Evolutionary conservation across 75 land plant species (phyloP).

Genomic region (Chamaecyparis obtusa): DNA sequence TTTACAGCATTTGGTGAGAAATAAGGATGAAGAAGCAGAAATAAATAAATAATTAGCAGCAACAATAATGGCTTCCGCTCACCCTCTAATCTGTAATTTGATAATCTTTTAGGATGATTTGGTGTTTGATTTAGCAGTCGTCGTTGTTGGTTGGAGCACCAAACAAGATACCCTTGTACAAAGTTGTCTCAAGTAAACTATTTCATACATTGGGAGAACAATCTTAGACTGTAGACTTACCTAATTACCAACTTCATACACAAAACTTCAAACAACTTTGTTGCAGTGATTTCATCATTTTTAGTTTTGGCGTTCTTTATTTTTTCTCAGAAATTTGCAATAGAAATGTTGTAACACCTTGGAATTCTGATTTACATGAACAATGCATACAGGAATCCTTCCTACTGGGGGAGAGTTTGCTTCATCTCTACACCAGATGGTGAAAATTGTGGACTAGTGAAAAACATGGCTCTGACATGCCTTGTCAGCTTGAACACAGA

Average conservation of each 20-base stretch:
- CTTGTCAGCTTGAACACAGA: slow-evolving; percentile 46
- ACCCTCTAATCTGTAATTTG: neutral
- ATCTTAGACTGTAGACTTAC: neutral
- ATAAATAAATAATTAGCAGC: neutral
- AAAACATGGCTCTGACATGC: slow-evolving; percentile 76
- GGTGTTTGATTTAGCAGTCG: neutral
- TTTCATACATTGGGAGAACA: neutral
- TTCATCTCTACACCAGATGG: slow-evolving; percentile 92
- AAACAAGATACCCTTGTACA: neutral
- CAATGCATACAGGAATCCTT: slow-evolving; percentile 62
- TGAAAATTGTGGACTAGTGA: slow-evolving; percentile 90
- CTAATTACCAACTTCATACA: neutral
- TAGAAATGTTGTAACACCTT: neutral
- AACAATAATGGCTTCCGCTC: neutral
- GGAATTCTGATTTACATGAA: neutral
- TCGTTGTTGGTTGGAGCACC: neutral
- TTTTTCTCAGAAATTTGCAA: neutral
- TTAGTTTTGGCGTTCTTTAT: neutral
- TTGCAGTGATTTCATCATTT: neutral
- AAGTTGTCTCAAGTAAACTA: neutral
- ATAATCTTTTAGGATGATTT: neutral
- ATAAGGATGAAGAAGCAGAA: neutral
- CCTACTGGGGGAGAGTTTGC: slow-evolving; percentile 81
- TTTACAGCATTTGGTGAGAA: neutral
- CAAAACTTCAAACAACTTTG: neutral